Evolutionary conservation across 352 stramenopile genomes (phyloP).

Genomic region (Pythium phragmitis): DNA sequence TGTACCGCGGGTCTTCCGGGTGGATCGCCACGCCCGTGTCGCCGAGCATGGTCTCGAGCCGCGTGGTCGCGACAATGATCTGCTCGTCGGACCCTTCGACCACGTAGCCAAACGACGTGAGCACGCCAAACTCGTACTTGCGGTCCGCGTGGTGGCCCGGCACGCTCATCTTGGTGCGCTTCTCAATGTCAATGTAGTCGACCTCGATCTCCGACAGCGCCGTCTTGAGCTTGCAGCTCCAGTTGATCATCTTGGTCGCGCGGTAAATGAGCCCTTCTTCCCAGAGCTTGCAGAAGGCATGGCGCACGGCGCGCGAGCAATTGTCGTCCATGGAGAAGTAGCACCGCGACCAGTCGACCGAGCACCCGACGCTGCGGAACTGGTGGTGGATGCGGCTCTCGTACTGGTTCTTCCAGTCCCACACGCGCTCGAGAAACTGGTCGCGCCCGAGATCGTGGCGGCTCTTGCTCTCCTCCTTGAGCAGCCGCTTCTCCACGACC

Average conservation of each 20-base stretch:
- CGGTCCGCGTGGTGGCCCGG: conserved; percentile 94
- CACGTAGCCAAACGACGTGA: conserved; percentile 97
- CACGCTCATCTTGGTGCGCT: conserved; percentile 93
- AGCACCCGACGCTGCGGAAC: conserved; percentile 91
- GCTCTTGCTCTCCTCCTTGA: conserved; percentile 80
- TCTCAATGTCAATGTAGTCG: conserved; percentile 98
- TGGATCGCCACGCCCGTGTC: conserved; percentile 98
- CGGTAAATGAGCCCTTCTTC: conserved; percentile 97
- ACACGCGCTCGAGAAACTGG: conserved; percentile 94
- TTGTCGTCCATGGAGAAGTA: conserved; percentile 99
- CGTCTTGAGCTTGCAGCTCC: conserved; percentile 98
- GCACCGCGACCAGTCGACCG: conserved; percentile 96
- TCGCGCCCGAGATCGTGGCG: conserved; percentile 91
- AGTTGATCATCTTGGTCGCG: conserved; percentile 99
- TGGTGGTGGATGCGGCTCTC: conserved; percentile 85
- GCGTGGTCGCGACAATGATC: conserved; percentile 91
- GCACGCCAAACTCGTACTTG: conserved; percentile 99
- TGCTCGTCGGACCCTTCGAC: conserved; percentile 90
- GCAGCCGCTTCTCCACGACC: conserved; percentile 87
- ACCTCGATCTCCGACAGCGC: conserved; percentile 97
- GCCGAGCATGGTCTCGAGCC: conserved; percentile 99
- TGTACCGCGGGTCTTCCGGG: conserved; percentile 98
- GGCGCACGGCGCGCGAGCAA: conserved; percentile 94
- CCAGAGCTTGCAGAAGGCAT: conserved; percentile 95
- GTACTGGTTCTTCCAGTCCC: conserved; percentile 96